phyloP scores from a whole-genome alignment of 805 yeast species.

The Metschnikowia rubicola region DNA sequence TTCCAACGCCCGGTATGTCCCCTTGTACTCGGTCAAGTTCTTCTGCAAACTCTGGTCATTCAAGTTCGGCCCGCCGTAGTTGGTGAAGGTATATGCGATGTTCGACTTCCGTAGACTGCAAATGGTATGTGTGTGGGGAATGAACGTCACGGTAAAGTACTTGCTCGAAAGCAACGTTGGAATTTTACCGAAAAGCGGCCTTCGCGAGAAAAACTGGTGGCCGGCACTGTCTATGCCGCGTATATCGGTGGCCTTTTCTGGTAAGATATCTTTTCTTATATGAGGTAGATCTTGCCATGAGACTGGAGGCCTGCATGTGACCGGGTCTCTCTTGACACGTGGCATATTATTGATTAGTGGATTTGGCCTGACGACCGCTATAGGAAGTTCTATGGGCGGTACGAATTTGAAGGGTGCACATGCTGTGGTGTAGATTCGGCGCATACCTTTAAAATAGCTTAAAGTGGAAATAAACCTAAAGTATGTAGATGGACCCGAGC shows the following conservation, averaged over 20 bases:
- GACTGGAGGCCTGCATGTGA: neutral
- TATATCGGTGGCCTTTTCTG: slow-evolving; percentile 31
- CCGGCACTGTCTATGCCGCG: slow-evolving; percentile 30
- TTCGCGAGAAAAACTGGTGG: slow-evolving; percentile 13
- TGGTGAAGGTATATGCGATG: slow-evolving; percentile 34
- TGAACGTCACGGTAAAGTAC: slow-evolving; percentile 27
- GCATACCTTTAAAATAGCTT: neutral
- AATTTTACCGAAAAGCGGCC: slow-evolving; percentile 8
- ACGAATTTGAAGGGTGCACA: neutral
- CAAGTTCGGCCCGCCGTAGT: slow-evolving; percentile 25
- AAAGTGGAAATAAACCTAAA: no score
- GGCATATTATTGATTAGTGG: slow-evolving; percentile 1
- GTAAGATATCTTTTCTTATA: slow-evolving; percentile 18
- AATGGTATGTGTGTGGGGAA: slow-evolving; percentile 28
- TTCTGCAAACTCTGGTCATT: slow-evolving; percentile 26
- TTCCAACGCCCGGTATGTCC: slow-evolving; percentile 21
- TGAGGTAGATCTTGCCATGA: slow-evolving; percentile 15
- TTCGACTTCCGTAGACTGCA: slow-evolving; percentile 35
- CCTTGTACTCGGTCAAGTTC: slow-evolving; percentile 24
- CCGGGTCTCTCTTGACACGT: neutral
- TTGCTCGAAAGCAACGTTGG: slow-evolving; percentile 19
- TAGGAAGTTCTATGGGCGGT: neutral
- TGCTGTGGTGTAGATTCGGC: neutral
- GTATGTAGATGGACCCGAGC: no score
- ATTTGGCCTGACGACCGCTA: slow-evolving; percentile 1